Base-by-base conservation (phyloP, 495 filamentous ascomycete genomes). In the Trichoderma virens region DNA sequence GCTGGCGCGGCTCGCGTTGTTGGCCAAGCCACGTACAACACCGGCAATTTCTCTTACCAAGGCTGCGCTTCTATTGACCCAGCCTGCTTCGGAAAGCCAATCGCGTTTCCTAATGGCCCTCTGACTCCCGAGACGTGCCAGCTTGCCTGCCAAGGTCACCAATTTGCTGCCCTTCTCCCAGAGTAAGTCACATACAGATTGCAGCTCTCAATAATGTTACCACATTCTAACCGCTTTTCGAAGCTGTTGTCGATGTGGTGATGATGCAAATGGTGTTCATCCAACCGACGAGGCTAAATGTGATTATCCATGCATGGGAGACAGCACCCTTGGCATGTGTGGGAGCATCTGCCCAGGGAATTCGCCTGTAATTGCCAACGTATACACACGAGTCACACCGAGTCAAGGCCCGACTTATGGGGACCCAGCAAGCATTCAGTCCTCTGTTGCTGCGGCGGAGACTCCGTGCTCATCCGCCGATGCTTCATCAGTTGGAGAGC, bases 261-360 rank as follows among this genome's bases (percentile, higher is more conserved):
- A 56, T 30, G 51, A 56, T 18, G 7, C 51, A 9, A 56, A 56
- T 56, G 51, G 51, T 30, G 51, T 56, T 56, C 51, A 56, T 13
- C 51, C 23, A 56, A 18, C 27, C 23, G 51, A 56, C 51, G 51
- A 56, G 27, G 23, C 51, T 0, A 56, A 56, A 28, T 56, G 51
- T 30, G 51, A 56, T 25, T 56, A 56, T 30, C 51, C 51, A 14
- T 56, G 51, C 51, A 14, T 31, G 51, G 51, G 51, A 14, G 51
- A 56, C 25, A 56, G 51, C 51, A 56, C 51, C 20, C 23, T 28
- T 27, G 51, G 51, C 51, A 56, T 56, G 51, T 56, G 51, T 30
- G 51, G 51, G 16, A 56, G 51, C 25, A 56, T 56, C 51, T 56
- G 51, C 25, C 51, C 51, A 30, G 25, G 13, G 3, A 56, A 16